Percentiles rank a stretch among this genome's conserved stretches.
Conservation (phyloP, 176 grass and related monocot genomes). For the Paspalum vaginatum region DNA sequence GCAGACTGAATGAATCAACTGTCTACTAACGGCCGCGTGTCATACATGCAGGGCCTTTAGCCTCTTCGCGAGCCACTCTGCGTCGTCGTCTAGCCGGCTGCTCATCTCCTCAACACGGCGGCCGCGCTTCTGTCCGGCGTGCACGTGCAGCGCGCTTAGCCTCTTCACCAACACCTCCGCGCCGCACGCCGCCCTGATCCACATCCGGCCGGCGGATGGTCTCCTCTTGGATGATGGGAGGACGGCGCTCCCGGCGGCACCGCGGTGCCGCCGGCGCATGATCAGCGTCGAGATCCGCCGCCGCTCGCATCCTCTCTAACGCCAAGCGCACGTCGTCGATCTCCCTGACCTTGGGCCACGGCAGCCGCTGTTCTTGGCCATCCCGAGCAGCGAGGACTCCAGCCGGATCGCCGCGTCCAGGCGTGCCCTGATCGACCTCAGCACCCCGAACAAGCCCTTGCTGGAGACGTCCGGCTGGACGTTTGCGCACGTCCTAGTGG, state of each 20-base stretch:
- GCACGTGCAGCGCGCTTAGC: background rate
- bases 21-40: background rate
- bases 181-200: background rate
- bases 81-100: background rate
- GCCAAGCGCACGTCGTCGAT: background rate
- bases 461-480: background rate
- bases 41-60: background rate
- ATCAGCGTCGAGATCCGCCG: slow-evolving; percentile 23
- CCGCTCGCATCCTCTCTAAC: slow-evolving; percentile 19
- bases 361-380: background rate
- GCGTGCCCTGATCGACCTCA: slow-evolving; percentile 16
- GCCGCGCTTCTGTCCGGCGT: background rate
- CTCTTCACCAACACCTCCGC: background rate
- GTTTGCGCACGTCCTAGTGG: background rate
- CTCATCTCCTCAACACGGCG: background rate
- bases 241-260: slow-evolving; percentile 14
- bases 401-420: slow-evolving; percentile 11
- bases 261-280: slow-evolving; percentile 17
- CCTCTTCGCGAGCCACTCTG: background rate
- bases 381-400: background rate
- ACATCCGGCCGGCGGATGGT: background rate
- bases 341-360: background rate
- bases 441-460: slow-evolving; percentile 19
- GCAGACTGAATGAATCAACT: background rate
- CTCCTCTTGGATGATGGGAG: background rate